phyloP scores from a whole-genome alignment of 306 rosid genomes.

The Pyrus communis region DNA sequence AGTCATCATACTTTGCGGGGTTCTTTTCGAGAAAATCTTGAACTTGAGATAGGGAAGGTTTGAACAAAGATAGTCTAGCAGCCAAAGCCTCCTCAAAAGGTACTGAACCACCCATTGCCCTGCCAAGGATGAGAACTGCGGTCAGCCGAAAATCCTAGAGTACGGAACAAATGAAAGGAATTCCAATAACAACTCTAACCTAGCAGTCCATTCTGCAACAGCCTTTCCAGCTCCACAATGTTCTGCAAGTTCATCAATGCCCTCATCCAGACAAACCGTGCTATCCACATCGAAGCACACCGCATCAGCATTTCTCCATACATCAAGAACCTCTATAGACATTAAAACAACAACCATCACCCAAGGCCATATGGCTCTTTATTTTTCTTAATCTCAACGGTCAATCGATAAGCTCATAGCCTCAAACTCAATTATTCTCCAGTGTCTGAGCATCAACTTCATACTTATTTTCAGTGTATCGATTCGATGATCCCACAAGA shows the following conservation, averaged over 20 bases:
- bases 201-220: constrained; percentile 96
- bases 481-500: neutral
- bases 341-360: neutral
- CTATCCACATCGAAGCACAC: constrained; percentile 50
- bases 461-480: neutral
- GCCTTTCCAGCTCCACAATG: constrained; percentile 95
- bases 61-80: constrained; percentile 79
- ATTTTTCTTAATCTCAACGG: neutral
- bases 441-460: neutral
- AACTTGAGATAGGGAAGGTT: constrained; percentile 69
- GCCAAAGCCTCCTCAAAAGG: constrained; percentile 95
- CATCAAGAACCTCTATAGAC: constrained; percentile 11
- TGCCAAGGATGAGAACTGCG: constrained; percentile 19
- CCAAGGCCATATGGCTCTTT: neutral
- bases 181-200: constrained; percentile 25
- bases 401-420: neutral
- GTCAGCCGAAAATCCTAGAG: constrained; percentile 20
- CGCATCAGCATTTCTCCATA: constrained; percentile 28
- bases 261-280: constrained; percentile 82
- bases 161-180: neutral
- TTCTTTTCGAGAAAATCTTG: constrained; percentile 70
- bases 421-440: neutral
- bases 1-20: constrained; percentile 59
- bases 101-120: constrained; percentile 98
- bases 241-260: constrained; percentile 90